These are phyloP conservation scores for Penicillium aurantiogriseum DNA, from an alignment of 2,329 filamentous ascomycete genomes.

Conservation along the genomic window DNA sequence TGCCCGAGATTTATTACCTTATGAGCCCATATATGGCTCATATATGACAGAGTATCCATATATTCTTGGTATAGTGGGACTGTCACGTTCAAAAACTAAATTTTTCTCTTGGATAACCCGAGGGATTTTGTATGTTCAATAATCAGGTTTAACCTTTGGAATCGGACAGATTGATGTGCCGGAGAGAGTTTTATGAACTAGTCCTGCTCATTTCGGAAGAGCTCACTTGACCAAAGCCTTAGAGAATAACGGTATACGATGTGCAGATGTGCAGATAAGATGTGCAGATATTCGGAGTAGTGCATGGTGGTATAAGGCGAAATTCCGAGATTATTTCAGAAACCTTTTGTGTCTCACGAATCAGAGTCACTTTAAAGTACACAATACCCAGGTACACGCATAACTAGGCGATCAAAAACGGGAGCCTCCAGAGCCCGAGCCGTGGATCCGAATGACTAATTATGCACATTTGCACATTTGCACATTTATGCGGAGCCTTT, in stretches of 20 bases:
- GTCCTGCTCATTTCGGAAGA: not conserved
- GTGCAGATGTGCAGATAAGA: not conserved
- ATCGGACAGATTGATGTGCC: not conserved
- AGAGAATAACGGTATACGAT: not conserved
- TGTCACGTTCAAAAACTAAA: not conserved
- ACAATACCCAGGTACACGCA: not conserved
- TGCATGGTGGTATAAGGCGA: not conserved
- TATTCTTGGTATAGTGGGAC: not conserved
- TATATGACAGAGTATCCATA: not conserved
- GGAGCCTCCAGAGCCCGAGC: not conserved
- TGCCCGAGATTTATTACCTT: not conserved
- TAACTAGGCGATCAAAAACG: not conserved
- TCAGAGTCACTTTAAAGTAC: not conserved
- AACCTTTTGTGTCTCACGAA: not conserved
- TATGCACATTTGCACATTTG: conserved; percentile 1
- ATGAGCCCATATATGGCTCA: not conserved
- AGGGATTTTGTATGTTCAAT: not conserved
- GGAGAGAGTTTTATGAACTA: not conserved
- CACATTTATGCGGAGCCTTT: not conserved
- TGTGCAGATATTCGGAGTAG: not conserved
- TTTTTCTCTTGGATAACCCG: conserved; percentile 1
- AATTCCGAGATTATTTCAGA: not conserved
- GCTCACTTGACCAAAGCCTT: not conserved
- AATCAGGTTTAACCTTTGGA: not conserved
- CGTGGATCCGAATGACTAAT: conserved; percentile 10